phyloP scores from a whole-genome alignment of 2,329 filamentous ascomycete genomes.

The Trichophyton rubrum region DNA sequence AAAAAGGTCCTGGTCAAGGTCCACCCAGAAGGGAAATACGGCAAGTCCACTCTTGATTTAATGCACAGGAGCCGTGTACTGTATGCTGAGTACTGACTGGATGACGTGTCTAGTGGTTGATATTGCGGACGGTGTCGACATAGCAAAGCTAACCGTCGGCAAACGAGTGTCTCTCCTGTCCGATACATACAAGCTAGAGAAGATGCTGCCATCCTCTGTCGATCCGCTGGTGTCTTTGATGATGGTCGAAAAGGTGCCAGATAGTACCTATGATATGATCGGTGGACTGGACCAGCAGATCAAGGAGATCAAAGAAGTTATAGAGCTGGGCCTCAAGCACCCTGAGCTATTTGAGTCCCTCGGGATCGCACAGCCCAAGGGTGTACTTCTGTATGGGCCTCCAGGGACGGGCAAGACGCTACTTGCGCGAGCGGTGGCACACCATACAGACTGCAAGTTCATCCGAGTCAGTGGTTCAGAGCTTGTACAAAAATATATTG shows the following conservation, averaged over 20 bases:
- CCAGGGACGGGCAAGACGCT: slow-evolving; percentile 96
- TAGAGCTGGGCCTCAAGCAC: slow-evolving; percentile 95
- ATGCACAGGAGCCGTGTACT: background rate
- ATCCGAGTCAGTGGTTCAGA: slow-evolving; percentile 94
- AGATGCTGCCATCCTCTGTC: slow-evolving; percentile 95
- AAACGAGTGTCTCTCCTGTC: slow-evolving; percentile 95
- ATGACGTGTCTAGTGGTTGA: slow-evolving; percentile 61
- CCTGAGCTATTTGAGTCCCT: slow-evolving; percentile 98
- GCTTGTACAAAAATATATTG: slow-evolving; percentile 97
- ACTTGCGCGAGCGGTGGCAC: slow-evolving; percentile 84
- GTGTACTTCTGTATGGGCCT: slow-evolving; percentile 89
- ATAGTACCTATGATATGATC: slow-evolving; percentile 99
- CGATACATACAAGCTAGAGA: slow-evolving; percentile 97
- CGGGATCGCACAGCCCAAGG: slow-evolving; percentile 95
- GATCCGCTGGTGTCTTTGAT: slow-evolving; percentile 97
- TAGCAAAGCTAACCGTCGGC: slow-evolving; percentile 87
- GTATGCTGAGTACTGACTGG: background rate
- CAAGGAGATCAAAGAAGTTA: slow-evolving; percentile 99
- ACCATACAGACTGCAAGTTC: slow-evolving; percentile 98
- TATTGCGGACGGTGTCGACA: slow-evolving; percentile 85
- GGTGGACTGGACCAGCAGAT: slow-evolving; percentile 97
- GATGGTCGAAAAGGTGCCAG: slow-evolving; percentile 99
- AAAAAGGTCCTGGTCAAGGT: slow-evolving; percentile 99
- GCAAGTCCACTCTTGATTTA: slow-evolving; percentile 40
- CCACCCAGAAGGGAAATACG: slow-evolving; percentile 98